These are phyloP conservation scores for Actinomortierella wolfii DNA, from an alignment of 371 early-diverging fungal genomes.

Conservation along the genomic window DNA sequence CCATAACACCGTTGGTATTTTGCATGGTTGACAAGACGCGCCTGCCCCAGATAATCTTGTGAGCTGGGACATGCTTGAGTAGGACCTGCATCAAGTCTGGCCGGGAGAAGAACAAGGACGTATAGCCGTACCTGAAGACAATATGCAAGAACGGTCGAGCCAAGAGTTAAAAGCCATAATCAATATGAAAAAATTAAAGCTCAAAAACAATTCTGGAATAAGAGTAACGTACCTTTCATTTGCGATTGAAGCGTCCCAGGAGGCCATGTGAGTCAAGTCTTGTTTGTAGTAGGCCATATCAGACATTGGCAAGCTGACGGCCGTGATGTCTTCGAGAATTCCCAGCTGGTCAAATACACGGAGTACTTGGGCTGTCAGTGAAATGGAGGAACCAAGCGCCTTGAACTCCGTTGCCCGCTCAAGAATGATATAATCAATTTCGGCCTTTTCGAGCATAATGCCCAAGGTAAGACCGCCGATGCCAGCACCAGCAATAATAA, in stretches of 20 bases:
- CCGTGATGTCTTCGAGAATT: no score
- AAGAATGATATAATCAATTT: constrained; percentile 17
- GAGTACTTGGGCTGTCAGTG: constrained; percentile 20
- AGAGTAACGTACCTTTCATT: no score
- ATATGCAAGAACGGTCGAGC: no score
- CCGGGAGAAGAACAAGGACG: constrained; percentile 21
- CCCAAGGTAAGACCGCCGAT: constrained; percentile 24
- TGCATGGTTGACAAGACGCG: constrained; percentile 29
- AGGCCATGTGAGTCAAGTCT: no score
- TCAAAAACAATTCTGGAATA: no score
- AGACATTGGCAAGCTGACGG: no score
- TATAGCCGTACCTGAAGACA: constrained; percentile 24
- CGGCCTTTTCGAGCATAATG: constrained; percentile 17
- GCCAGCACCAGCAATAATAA: constrained; percentile 28
- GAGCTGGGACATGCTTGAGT: constrained; percentile 18
- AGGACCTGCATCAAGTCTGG: constrained; percentile 32
- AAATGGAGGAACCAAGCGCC: constrained; percentile 22
- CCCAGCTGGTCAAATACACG: constrained; percentile 13
- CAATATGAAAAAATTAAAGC: no score
- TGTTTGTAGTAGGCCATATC: no score
- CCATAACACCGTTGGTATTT: constrained; percentile 16
- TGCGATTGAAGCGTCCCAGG: no score
- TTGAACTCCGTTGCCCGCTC: constrained; percentile 17
- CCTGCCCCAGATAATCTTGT: constrained; percentile 25
- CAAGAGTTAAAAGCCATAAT: no score